Evolutionary conservation across 768 basidiomycete species (phyloP), one percentile per base, ranked within the genome.

Genomic region (Auriscalpium microsporum): DNA sequence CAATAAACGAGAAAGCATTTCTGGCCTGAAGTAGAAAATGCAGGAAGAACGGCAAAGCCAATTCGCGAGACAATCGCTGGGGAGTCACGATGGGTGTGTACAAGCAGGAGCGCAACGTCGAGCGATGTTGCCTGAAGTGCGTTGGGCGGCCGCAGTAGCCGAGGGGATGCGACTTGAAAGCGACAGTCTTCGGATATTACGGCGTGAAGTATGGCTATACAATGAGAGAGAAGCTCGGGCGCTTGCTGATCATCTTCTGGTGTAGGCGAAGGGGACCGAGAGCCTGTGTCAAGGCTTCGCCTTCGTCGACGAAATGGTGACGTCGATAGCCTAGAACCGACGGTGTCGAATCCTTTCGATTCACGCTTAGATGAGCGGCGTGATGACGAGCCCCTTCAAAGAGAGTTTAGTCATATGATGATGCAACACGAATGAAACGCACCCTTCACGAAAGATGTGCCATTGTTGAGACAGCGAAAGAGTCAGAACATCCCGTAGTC

Each of bases 181-280:
- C 87, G 81, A 63, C 87, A 87, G 63, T 92, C 90, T 55, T 86
- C 83, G 6, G 73, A 68, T 16, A 90, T 72, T 19, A 92, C 71
- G 1, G 82, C 87, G n/a, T 75, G 74, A 36, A 86, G 75, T 37
- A 82, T 68, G 28, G 75, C 77, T 11, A 86, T 77, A 65, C 84
- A 87, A 53, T 78, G 72, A 2, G 78, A 73, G 36, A 86, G 72
- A 14, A 87, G 71, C 52, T 81, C 76, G 8, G 83, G 75, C 17
- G 77, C 71, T 48, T 72, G 71, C 28, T 47, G 45, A 6, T 8
- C 19, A 10, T 55, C 67, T 45, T 45, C 64, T 52, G 59, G 63
- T 14, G 58, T 63, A 9, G 76, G 76, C 2, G 82, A 83, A 11
- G 74, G 69, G n/a, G 82, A 84, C 9, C 78, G 44, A 75, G 76